A percentile compares a stretch with the other conserved stretches of the same genome.
Evolutionary conservation across 2,329 filamentous ascomycete genomes (phyloP).

Genomic region (Penicillium sp.): DNA sequence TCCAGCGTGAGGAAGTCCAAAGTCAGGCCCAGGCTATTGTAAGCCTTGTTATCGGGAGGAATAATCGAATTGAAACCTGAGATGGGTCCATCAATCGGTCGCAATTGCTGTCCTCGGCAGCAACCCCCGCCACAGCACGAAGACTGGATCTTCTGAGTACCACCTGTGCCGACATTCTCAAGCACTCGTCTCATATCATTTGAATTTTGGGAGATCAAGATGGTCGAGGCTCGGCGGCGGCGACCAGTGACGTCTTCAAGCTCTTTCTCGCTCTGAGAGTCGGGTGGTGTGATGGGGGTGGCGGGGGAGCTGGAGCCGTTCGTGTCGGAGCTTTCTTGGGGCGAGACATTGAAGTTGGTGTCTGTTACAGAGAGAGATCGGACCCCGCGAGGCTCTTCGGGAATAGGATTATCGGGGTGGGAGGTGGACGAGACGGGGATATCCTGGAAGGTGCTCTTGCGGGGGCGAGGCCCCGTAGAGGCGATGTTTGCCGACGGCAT

Average conservation of each 20-base stretch:
- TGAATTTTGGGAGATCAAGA: slow-evolving; percentile 57
- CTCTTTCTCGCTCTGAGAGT: slow-evolving; percentile 38
- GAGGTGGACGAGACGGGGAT: slow-evolving; percentile 43
- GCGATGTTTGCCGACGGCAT: slow-evolving; percentile 27
- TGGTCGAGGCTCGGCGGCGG: slow-evolving; percentile 46
- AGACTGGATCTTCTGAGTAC: slow-evolving; percentile 61
- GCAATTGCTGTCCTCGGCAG: slow-evolving; percentile 58
- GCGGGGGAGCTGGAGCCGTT: slow-evolving; percentile 38
- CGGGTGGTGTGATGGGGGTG: slow-evolving; percentile 45
- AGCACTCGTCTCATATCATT: slow-evolving; percentile 59
- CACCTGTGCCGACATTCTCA: slow-evolving; percentile 51
- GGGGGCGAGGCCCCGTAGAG: slow-evolving; percentile 21
- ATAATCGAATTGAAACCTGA: slow-evolving; percentile 50
- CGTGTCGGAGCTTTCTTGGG: slow-evolving; percentile 32
- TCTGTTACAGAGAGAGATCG: slow-evolving; percentile 39
- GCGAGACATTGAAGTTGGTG: slow-evolving; percentile 27
- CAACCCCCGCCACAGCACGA: slow-evolving; percentile 65
- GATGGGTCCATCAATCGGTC: slow-evolving; percentile 40
- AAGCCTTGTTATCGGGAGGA: slow-evolving; percentile 72
- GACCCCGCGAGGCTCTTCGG: slow-evolving; percentile 45
- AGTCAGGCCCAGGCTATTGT: slow-evolving; percentile 72
- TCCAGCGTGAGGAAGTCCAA: slow-evolving; percentile 70
- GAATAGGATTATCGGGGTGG: slow-evolving; percentile 49
- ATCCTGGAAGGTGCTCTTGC: slow-evolving; percentile 26
- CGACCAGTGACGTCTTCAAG: slow-evolving; percentile 24